Percentiles rank a stretch among this genome's conserved stretches.
Evolutionary conservation across 371 early-diverging fungal species (phyloP).

Genomic region (Apophysomyces variabilis): DNA sequence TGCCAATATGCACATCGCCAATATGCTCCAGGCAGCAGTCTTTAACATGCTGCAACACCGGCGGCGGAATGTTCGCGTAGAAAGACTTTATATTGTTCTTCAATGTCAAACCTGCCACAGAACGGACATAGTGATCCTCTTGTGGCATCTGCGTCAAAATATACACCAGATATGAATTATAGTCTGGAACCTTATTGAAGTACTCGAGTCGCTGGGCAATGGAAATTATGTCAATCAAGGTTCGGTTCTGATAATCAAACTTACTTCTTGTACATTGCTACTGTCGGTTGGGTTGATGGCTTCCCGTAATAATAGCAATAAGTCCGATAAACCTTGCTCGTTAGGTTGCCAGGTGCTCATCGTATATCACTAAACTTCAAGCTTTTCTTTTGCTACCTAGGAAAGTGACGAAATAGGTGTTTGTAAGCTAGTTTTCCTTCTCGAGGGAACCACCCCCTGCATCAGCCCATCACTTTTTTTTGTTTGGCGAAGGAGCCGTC

Average conservation of each 20-base stretch:
- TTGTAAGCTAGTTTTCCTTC: neutral
- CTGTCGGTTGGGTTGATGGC: slow-evolving; percentile 52
- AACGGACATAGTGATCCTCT: slow-evolving; percentile 67
- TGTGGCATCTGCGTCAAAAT: slow-evolving; percentile 80
- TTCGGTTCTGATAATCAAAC: neutral
- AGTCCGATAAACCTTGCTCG: slow-evolving; percentile 54
- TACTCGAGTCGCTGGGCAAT: slow-evolving; percentile 77
- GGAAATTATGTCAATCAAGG: neutral
- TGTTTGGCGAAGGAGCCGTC: neutral
- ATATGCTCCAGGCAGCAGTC: slow-evolving; percentile 70
- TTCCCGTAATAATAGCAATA: slow-evolving; percentile 50
- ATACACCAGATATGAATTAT: slow-evolving; percentile 86
- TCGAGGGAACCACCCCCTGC: neutral
- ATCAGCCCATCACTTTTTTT: neutral
- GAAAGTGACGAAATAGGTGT: neutral
- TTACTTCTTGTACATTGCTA: slow-evolving; percentile 52
- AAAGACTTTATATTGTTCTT: slow-evolving; percentile 83
- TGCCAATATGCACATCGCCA: slow-evolving; percentile 81
- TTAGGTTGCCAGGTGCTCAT: slow-evolving; percentile 58
- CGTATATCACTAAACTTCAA: neutral
- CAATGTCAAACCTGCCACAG: slow-evolving; percentile 87
- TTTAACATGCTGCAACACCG: slow-evolving; percentile 78
- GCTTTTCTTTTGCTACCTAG: neutral
- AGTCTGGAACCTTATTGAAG: slow-evolving; percentile 86
- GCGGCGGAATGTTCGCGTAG: slow-evolving; percentile 63